A percentile compares a stretch with the other conserved stretches of the same genome.
Conservation (phyloP, 176 grass and related monocot genomes). For the Carex parvula region DNA sequence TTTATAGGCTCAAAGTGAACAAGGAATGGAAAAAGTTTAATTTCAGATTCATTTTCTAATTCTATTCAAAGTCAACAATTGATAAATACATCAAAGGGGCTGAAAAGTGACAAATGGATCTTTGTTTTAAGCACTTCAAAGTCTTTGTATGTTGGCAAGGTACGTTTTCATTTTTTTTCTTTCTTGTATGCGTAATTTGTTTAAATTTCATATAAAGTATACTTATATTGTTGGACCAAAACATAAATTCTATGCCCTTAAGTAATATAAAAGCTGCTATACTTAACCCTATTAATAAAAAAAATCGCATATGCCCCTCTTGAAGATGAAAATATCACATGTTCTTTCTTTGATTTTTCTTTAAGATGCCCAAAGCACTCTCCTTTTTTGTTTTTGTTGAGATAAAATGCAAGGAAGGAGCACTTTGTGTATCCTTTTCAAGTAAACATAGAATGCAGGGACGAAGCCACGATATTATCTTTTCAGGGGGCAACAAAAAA, state of each 20-base stretch:
- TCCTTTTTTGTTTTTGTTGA: background rate
- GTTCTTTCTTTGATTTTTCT: background rate
- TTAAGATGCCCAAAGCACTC: background rate
- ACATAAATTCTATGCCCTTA: background rate
- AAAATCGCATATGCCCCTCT: background rate
- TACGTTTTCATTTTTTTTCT: slow-evolving; percentile 16
- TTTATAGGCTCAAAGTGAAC: too few species aligned
- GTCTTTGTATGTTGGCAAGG: slow-evolving; percentile 70
- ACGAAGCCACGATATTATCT: too few species aligned
- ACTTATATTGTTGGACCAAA: background rate
- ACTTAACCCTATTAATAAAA: background rate
- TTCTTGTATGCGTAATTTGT: background rate
- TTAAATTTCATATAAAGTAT: background rate
- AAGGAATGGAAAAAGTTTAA: too few species aligned
- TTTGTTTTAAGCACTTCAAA: slow-evolving; percentile 89
- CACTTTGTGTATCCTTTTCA: background rate
- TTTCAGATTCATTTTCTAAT: too few species aligned
- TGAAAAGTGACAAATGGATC: slow-evolving; percentile 75
- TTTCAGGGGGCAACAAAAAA: too few species aligned
- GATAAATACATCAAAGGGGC: slow-evolving; percentile 48
- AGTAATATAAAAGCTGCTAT: background rate
- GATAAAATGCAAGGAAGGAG: background rate
- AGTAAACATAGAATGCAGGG: too few species aligned
- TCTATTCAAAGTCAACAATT: slow-evolving; percentile 58
- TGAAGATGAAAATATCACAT: background rate